Evolutionary conservation across 805 yeast species (phyloP).

Genomic region (Metschnikowia orientalis): DNA sequence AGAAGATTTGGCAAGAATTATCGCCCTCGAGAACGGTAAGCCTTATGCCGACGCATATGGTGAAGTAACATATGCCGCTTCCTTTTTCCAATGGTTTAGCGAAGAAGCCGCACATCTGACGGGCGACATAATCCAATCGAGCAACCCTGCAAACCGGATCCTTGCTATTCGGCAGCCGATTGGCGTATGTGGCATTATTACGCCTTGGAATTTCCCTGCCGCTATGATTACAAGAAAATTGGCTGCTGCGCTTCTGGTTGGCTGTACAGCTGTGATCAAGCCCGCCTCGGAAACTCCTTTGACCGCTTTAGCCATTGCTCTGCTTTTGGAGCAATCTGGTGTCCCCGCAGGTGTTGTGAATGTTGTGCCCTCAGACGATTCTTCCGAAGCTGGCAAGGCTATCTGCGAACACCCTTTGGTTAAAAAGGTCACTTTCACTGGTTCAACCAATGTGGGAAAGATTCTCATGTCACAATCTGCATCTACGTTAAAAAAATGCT

Average conservation of each 20-base stretch:
- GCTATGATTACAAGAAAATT: conserved; percentile 74
- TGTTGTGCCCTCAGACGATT: conserved; percentile 46
- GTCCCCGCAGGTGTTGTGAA: conserved; percentile 68
- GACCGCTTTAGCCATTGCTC: conserved; percentile 64
- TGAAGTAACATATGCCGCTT: conserved; percentile 62
- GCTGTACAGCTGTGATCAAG: conserved; percentile 72
- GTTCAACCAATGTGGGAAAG: conserved; percentile 21
- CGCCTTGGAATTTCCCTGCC: conserved; percentile 84
- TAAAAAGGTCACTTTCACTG: conserved; percentile 19
- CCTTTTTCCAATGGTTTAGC: conserved; percentile 86
- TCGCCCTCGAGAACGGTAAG: conserved; percentile 73
- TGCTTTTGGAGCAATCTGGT: conserved; percentile 61
- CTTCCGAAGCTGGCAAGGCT: conserved; percentile 47
- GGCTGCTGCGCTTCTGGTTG: conserved; percentile 77
- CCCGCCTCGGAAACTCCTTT: conserved; percentile 77
- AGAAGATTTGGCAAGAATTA: conserved; percentile 60
- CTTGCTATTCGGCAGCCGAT: conserved; percentile 67
- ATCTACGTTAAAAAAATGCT: conserved; percentile 17
- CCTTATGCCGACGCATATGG: conserved; percentile 68
- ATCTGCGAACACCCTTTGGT: conserved; percentile 38
- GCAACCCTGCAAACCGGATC: conserved; percentile 45
- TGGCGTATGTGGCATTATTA: conserved; percentile 73
- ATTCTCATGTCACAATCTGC: conserved; percentile 18
- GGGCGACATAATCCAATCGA: conserved; percentile 64
- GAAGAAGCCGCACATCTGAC: conserved; percentile 71